Base-by-base conservation (phyloP, 1,284 basidiomycete species). In the Leccinum subrobustum region DNA sequence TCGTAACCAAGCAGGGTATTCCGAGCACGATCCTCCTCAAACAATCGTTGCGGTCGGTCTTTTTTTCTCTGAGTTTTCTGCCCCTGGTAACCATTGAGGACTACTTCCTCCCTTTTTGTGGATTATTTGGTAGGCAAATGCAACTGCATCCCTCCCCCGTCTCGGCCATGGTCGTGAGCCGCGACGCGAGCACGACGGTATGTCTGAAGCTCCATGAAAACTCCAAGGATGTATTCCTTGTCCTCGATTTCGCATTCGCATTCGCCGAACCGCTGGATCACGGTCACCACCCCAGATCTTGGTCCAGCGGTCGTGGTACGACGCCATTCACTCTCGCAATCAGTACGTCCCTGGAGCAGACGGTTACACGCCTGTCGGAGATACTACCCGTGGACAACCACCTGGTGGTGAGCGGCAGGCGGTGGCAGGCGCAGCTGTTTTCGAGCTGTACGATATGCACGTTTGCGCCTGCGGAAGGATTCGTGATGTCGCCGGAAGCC, bases 391-490 rank as follows among this genome's bases (percentile, higher is more conserved):
- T 87, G 12, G 83, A 86, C 60, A 68, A 74, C 60, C 68, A 64
- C 35, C 63, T 83, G 42, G 66, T 83, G 23, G 63, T 70, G 16
- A 78, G 81, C 57, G 69, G 70, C 25, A 65, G 82, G 54, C 80
- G 82, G 61, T 88, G 85, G 85, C 82, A 88, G 63, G 81, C 83
- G 0, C 83, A 86, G 63, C 79, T 86, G 8, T 77, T 87, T 37
- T 74, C 76, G 5, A 79, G 83, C 63, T 86, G 80, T 65, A 83
- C 82, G 16, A 84, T 80, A 1, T 81, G 86, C 60, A 73, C 81
- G 57, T 80, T 87, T 61, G 70, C 76, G 8, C 76, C 81, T 3
- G 56, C 7, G 2, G 55, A 25, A 33, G 37, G 57, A n/a, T 50
- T 3, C 1, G 29, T 12, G 29, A 20, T 52, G 42, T 55, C 12